Evolutionary conservation across 2,329 filamentous ascomycete genomes (phyloP).

Genomic region (Paecilomyces dactylethromorphus): DNA sequence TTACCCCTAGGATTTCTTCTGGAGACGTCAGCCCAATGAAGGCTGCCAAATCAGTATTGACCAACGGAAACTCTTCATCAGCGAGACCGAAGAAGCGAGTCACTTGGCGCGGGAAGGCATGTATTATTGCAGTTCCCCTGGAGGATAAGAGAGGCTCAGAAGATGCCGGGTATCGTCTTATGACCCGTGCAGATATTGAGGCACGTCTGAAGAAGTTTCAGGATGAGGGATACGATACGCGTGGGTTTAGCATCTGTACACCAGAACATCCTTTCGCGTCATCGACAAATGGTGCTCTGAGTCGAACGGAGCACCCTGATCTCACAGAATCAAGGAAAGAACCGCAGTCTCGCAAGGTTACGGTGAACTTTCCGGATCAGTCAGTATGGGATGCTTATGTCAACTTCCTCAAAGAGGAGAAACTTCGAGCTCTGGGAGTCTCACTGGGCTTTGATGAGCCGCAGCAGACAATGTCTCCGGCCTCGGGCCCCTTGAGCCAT

Average conservation of each 20-base stretch:
- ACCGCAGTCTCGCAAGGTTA: conserved; percentile 22
- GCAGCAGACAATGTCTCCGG: conserved; percentile 60
- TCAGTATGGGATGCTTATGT: conserved; percentile 71
- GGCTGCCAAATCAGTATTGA: conserved; percentile 8
- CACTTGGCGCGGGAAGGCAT: conserved; percentile 68
- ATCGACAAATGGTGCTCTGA: conserved; percentile 33
- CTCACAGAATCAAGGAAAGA: conserved; percentile 30
- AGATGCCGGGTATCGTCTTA: conserved; percentile 27
- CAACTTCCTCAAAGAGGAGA: conserved; percentile 78
- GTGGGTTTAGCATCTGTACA: conserved; percentile 32
- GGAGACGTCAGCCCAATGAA: conserved; percentile 7
- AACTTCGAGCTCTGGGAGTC: conserved; percentile 84
- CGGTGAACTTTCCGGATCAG: conserved; percentile 39
- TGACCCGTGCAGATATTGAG: conserved; percentile 34
- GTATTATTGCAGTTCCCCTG: conserved; percentile 62
- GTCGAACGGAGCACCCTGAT: conserved; percentile 38
- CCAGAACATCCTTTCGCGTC: conserved; percentile 18
- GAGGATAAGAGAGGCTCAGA: conserved; percentile 59
- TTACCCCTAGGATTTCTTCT: conserved; percentile 2
- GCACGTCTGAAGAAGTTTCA: conserved; percentile 34
- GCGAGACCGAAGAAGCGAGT: conserved; percentile 60
- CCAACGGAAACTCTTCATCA: conserved; percentile 15
- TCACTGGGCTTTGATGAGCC: conserved; percentile 70
- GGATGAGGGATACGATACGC: conserved; percentile 36
- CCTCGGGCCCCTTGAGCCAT: conserved; percentile 57